Evolutionary conservation across 1,284 basidiomycete species (phyloP), one percentile per base, ranked within the genome.

Genomic region (Cutaneotrichosporon mucoides): DNA sequence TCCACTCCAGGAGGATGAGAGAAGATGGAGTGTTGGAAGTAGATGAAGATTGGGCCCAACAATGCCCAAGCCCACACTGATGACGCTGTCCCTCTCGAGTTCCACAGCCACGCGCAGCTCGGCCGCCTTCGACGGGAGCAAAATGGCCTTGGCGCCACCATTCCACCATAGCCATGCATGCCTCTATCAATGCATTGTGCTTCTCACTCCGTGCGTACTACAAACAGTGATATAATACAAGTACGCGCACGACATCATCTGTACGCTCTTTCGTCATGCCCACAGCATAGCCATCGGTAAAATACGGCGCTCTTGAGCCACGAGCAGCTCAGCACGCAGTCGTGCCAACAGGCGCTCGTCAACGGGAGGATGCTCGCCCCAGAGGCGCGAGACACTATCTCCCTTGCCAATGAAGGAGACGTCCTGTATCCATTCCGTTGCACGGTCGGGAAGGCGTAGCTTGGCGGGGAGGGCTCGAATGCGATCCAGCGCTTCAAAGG

Each of bases 401-500:
- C 43, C 36, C 5, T 54, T 37, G 53, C 42, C 43, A n/a, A 45
- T 15, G n/a, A 54, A 54, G 34, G 35, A 10, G 6, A 45, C 43
- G 44, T 54, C 53, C 36, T 54, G 53, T 6, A 54, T 45, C 43
- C 43, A 54, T n/a, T 54, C 53, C n/a, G 37, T 36, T 16, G 38
- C 49, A 24, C 37, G 37, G 10, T 51, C 13, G 24, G 49, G 38
- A 24, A 51, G 49, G 6, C 38, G 37, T 5, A 51, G 38, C 24
- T 51, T 51, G 16, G 49, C 33, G 10, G 49, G 49, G 16, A 51
- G 49, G 16, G 11, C 33, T 10, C 38, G 49, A 36, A 51, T 51
- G 16, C 49, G 49, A 6, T 51, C 49, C 15, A 51, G 49, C 24
- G 49, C 49, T 36, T 51, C 49, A 10, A 24, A 41, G 3, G 49